Base-by-base conservation (phyloP, 2,329 filamentous ascomycete genomes). In the Talaromyces pinophilus region DNA sequence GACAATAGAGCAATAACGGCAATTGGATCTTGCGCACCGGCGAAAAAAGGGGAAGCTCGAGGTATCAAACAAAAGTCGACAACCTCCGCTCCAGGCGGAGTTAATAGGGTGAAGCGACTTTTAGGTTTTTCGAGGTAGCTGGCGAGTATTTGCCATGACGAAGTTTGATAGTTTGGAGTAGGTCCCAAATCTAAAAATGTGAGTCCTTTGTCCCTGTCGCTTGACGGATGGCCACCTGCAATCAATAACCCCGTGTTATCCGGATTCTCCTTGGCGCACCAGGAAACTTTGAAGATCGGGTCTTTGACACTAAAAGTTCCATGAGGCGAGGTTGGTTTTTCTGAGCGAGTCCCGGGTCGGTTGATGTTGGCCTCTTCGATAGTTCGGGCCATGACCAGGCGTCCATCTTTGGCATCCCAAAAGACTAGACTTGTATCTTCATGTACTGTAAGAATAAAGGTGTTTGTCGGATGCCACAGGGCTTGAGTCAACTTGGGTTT, bases 191-290 rank as follows among this genome's bases (percentile, higher is more conserved):
- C 95, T 66, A 98, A 84, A 70, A 98, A 94, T 0, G 91, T 96
- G 68, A 99, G 79, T 5, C 92, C 92, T 77, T 91, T 93, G 5
- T 88, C 85, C 4, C 87, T 83, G 46, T 88, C 85, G 19, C 89
- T 89, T 0, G 86, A 85, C 1, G 86, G 83, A 68, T 90, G 86
- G 4, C 95, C 95, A 35, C 95, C 95, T 2, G 93, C 91, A 64
- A 99, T 85, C 46, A 99, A 80, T 28, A 99, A 83, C 1, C 89
- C 94, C 19, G 93, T 98, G 73, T 99, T 94, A 73, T 99, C 95
- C 0, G 93, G 90, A 73, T 98, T 96, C 67, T 89, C 85, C 76
- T 97, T 97, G 66, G 92, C 94, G 79, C 95, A 99, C 95, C 95
- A 99, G 1, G 89, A 86, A 65, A 98, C 88, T 69, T 88, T 89